Evolutionary conservation across 2,329 filamentous ascomycete genomes (phyloP).

Genomic region (Diaporthe aspalathi): DNA sequence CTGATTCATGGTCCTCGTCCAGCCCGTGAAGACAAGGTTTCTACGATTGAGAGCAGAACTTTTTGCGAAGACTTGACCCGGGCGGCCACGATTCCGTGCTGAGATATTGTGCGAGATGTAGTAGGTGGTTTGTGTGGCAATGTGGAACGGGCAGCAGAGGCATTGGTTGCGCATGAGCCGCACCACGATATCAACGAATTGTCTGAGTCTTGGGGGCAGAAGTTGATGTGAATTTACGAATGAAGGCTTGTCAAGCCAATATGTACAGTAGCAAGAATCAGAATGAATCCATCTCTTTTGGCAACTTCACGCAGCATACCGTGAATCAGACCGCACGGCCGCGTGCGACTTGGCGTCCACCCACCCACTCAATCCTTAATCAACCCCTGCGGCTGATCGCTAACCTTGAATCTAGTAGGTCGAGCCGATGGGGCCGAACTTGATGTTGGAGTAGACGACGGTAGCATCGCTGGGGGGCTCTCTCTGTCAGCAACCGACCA

Average conservation of each 20-base stretch:
- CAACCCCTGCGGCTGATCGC: neutral
- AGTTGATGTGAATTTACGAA: conserved; percentile 15
- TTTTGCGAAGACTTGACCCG: no score
- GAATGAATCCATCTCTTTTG: neutral
- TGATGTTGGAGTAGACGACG: conserved; percentile 43
- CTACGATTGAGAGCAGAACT: no score
- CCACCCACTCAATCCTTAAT: no score
- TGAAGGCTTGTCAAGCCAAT: conserved; percentile 13
- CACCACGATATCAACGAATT: no score
- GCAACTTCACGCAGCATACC: neutral
- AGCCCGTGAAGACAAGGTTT: no score
- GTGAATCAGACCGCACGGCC: neutral
- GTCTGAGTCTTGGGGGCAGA: no score
- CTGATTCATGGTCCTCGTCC: no score
- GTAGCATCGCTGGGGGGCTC: conserved; percentile 46
- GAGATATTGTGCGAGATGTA: no score
- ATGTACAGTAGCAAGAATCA: conserved; percentile 25
- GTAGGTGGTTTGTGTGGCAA: no score
- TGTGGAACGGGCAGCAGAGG: no score
- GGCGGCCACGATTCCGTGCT: no score
- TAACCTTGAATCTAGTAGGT: conserved; percentile 36
- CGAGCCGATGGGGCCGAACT: conserved; percentile 42
- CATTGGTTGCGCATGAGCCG: no score
- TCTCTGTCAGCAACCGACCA: neutral
- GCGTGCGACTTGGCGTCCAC: neutral